These are phyloP conservation scores for Blastobotrys arbuscula DNA, from an alignment of 1,139 yeast genomes.

Conservation along the genomic window DNA sequence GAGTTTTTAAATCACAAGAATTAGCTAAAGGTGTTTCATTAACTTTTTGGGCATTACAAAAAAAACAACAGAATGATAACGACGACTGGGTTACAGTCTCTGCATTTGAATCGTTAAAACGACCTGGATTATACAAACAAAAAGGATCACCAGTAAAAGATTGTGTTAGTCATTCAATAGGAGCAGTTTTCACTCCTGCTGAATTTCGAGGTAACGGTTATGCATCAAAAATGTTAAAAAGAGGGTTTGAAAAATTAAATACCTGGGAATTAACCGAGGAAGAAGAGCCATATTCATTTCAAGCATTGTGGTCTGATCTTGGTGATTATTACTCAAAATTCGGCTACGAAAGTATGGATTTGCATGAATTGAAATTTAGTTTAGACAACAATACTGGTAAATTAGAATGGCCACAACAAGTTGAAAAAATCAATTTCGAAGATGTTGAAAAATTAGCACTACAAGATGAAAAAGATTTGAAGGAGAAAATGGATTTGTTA, in stretches of 20 bases:
- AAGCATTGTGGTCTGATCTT: conserved; percentile 63
- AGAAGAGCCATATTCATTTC: conserved; percentile 38
- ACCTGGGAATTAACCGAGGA: conserved; percentile 33
- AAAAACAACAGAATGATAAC: conserved; percentile 14
- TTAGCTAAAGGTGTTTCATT: conserved; percentile 18
- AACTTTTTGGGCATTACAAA: conserved; percentile 30
- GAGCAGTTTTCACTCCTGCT: conserved; percentile 59
- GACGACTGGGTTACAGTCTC: conserved; percentile 35
- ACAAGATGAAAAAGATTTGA: conserved; percentile 29
- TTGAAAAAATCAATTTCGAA: conserved; percentile 31
- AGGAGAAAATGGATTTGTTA: conserved; percentile 25
- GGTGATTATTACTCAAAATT: conserved; percentile 58
- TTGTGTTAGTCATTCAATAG: conserved; percentile 50
- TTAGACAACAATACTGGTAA: conserved; percentile 18
- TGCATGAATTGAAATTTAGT: conserved; percentile 25
- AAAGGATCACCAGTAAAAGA: conserved; percentile 24
- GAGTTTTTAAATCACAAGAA: conserved; percentile 20
- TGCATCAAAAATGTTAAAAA: conserved; percentile 50
- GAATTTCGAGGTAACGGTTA: conserved; percentile 59
- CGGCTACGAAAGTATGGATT: conserved; percentile 45
- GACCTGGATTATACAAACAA: conserved; percentile 37
- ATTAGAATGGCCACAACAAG: conserved; percentile 20
- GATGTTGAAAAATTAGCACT: conserved; percentile 34
- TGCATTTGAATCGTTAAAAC: conserved; percentile 43
- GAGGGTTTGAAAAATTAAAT: conserved; percentile 38